Conservation (phyloP, 202 grass and related monocot genomes). For the Setaria viridis region DNA sequence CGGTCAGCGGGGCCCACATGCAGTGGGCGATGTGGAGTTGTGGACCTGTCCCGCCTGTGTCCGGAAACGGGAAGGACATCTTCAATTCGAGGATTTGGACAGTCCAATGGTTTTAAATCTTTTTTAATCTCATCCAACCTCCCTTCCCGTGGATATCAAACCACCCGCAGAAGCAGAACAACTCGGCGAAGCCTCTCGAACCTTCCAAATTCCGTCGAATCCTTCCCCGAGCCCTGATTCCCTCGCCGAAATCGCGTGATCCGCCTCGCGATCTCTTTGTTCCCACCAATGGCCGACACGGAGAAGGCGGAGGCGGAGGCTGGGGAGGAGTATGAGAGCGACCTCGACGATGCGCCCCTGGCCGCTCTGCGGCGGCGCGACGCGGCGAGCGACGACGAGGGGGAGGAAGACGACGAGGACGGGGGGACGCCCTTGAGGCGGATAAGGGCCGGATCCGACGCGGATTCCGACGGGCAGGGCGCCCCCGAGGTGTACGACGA, state of each 20-base stretch:
- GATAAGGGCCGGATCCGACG: conserved; percentile 58
- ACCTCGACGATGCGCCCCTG: conserved; percentile 86
- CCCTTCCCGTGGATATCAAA: conserved; percentile 22
- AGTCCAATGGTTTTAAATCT: conserved; percentile 7
- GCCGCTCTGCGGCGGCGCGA: conserved; percentile 70
- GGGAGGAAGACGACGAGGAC: conserved; percentile 29
- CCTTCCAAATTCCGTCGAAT: conserved; percentile 51
- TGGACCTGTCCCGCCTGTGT: conserved; percentile 3
- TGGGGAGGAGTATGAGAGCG: conserved; percentile 77
- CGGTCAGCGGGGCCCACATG: not conserved
- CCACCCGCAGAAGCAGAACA: not conserved
- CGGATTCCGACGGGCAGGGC: conserved; percentile 78
- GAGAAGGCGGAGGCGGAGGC: conserved; percentile 40
- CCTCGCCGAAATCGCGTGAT: conserved; percentile 21
- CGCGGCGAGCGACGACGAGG: conserved; percentile 89
- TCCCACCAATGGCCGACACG: conserved; percentile 56
- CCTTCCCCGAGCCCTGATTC: conserved; percentile 45
- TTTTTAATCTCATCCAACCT: conserved; percentile 34
- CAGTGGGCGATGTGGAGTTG: not conserved
- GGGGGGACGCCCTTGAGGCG: not conserved
- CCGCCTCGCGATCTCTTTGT: conserved; percentile 34
- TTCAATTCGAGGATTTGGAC: conserved; percentile 5
- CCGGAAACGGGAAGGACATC: not conserved
- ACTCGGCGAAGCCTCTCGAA: conserved; percentile 36
- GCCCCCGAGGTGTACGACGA: conserved; percentile 80